A percentile compares a stretch with the other conserved stretches of the same genome.
Evolutionary conservation across 345 rosid genomes (phyloP).

Genomic region (Corymbia maculata): DNA sequence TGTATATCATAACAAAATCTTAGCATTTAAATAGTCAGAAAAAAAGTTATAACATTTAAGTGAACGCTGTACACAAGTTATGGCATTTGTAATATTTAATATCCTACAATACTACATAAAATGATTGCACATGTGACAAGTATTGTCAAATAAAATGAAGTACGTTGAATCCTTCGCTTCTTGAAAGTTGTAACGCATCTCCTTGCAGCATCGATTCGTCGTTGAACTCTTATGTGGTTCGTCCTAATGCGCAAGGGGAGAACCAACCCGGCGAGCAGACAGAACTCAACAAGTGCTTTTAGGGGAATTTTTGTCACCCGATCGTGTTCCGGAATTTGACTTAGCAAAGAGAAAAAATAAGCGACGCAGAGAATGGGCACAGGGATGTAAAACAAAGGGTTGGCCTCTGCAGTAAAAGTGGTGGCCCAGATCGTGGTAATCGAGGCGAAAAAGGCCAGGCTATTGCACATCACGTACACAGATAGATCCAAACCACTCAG

Average conservation of each 20-base stretch:
- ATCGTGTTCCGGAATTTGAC: background rate
- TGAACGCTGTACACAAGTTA: no score
- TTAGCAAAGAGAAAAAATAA: accelerated
- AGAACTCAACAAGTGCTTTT: accelerated
- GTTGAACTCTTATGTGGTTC: background rate
- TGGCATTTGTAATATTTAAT: no score
- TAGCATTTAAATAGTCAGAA: no score
- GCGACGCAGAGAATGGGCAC: background rate
- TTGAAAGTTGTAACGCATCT: background rate
- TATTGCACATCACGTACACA: background rate
- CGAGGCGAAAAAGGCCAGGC: accelerated
- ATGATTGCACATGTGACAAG: no score
- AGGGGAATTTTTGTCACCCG: accelerated
- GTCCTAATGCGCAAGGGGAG: accelerated
- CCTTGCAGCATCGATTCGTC: background rate
- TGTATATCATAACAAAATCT: no score
- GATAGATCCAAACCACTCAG: background rate
- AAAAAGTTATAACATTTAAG: no score
- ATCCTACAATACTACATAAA: no score
- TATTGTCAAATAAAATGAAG: no score
- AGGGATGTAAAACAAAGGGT: no score
- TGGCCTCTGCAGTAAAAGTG: background rate
- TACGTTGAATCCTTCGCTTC: background rate
- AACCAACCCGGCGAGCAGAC: accelerated
- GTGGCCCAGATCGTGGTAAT: accelerated